Evolutionary conservation across 257 asterid species (phyloP), one percentile per base, ranked within the genome.

Genomic region (Nyctanthes arbortristis): DNA sequence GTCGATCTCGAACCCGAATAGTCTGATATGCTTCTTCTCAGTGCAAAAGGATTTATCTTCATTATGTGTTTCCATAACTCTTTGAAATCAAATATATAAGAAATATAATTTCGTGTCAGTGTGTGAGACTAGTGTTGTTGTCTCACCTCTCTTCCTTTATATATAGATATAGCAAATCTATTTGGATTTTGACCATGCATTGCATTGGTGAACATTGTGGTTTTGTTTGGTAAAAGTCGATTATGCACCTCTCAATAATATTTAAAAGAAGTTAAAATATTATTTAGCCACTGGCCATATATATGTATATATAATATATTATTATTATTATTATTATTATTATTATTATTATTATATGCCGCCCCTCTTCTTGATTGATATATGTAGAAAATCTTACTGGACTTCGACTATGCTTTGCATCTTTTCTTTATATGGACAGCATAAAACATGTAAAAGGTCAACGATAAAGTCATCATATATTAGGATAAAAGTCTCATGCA

Each of bases 1-100:
- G 20, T 71, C 62, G 0, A 83, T 69, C 69, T 80, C 88, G 55
- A 83, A 72, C 13, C 88, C 88, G 24, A 83, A 83, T 3, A 83
- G 47, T 65, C 68, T 80, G 65, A 83, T 22, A 1, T 12, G 70
- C 65, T 73, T 82, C 68, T 80, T 82, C 69, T 74, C 74, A 1
- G 57, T n/a, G 4, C 45, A 2, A 14, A 61, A 72, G 20, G 81
- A 71, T 68, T 73, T 74, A 69, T 52, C 29, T 52, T 9, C 52
- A 43, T 43, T 14, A 43, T 1, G 24, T 43, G 52, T 77, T 56
- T 70, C 67, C 87, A 82, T 79, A n/a, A n/a, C 5, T 45, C 52
- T 61, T 57, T 33, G 35, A 31, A 32, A 61, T 63, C 30, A 64
- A 33, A 16, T 34, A 34, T 27, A 27, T 58, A 75, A 37, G 22